Base-by-base conservation (phyloP, 176 grass and related monocot species). In the Carex myosuroides region DNA sequence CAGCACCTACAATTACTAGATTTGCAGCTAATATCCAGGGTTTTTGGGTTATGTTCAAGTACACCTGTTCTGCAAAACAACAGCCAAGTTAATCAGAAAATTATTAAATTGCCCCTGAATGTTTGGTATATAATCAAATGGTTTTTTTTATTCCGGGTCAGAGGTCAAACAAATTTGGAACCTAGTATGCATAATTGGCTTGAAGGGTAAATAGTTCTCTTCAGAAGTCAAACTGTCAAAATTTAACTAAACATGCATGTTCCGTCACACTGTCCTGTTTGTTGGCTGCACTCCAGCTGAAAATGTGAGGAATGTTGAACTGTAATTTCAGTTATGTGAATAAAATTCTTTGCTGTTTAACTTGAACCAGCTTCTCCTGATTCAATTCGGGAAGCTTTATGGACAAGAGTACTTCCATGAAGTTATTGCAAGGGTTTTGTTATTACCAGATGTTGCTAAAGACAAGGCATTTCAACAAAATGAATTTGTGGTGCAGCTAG, bases 381-480 rank as follows among this genome's bases (percentile, higher is more conserved):
- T 98, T 60, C 90, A 98, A 88, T 89, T 88, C 62, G 92, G 89
- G 59, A 98, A 94, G 71, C 92, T 98, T 90, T 98, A 89, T 80
- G 95, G 92, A 18, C 82, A 81, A 73, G 64, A 95, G 81, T 90
- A 82, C 54, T 90, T 94, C 84, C 89, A 86, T 74, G 92, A 95
- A 91, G 89, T 91, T 62, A 98, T 98, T 83, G 89, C 91, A 87
- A 98, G 87, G 82, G 89, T 90, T 83, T 83, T 95, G 84, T 85
- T 88, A 89, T 86, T 98, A 86, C 91, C 92, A 1, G 91, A 93
- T 33, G 85, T 94, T 87, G 82, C 94, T 84, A 90, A 82, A 84
- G 95, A 94, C 68, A 90, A 93, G 79, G 95, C 94, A 74, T 93
- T 94, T 92, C 92, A 94, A 78, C 91, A 84, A 76, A 98, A 98